Conservation (phyloP, 805 yeast species). For the Lipomyces kockii region DNA sequence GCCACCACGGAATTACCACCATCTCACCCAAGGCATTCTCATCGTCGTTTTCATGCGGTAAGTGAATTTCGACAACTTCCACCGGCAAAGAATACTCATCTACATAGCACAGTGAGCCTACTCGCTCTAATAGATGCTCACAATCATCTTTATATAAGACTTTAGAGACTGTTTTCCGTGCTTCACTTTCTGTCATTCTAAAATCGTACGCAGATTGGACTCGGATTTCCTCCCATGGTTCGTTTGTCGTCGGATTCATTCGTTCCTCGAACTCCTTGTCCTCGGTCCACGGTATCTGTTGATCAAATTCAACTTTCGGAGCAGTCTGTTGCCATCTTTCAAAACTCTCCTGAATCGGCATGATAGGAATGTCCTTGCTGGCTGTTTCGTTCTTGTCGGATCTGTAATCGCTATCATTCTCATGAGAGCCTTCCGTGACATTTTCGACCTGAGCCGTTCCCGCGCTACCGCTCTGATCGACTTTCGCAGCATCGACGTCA, state of each 20-base stretch:
- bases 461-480: not conserved
- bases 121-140: not conserved
- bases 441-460: not conserved
- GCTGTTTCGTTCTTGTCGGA: not conserved
- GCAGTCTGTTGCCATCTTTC: slow-evolving; percentile 2
- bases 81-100: slow-evolving; percentile 6
- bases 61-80: slow-evolving; percentile 8
- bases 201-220: not conserved
- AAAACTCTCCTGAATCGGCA: not conserved
- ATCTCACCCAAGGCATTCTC: slow-evolving; percentile 5
- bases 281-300: not conserved
- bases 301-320: slow-evolving; percentile 2
- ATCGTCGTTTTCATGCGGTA: not conserved
- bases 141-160: not conserved
- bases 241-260: not conserved
- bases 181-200: slow-evolving; percentile 7
- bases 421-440: not conserved
- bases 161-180: not conserved
- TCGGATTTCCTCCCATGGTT: not conserved
- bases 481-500: not conserved
- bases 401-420: not conserved
- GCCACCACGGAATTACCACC: slow-evolving; percentile 13
- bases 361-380: not conserved
- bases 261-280: slow-evolving; percentile 5
- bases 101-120: not conserved